Conservation (phyloP, 2,329 filamentous ascomycete genomes). For the Monilinia aucupariae region DNA sequence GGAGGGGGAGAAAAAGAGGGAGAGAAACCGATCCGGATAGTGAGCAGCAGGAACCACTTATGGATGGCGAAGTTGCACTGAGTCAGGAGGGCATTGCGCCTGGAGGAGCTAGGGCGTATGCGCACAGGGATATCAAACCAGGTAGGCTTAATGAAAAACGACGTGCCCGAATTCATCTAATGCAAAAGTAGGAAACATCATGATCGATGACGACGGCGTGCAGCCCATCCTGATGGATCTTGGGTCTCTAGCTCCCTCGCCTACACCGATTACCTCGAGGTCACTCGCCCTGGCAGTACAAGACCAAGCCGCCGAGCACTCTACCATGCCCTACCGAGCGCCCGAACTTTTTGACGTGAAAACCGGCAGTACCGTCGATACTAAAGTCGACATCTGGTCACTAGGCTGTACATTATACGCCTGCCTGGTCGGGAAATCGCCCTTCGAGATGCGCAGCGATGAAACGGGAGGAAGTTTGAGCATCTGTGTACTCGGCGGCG, state of each 20-base stretch:
- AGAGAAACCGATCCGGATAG: conserved; percentile 54
- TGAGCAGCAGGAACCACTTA: conserved; percentile 74
- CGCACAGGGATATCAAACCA: conserved; percentile 95
- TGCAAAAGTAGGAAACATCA: conserved; percentile 68
- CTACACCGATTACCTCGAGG: conserved; percentile 82
- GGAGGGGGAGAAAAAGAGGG: conserved; percentile 40
- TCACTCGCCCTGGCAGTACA: conserved; percentile 88
- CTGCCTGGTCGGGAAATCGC: conserved; percentile 91
- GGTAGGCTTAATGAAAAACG: conserved; percentile 47
- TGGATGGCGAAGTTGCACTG: conserved; percentile 69
- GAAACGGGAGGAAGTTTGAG: conserved; percentile 92
- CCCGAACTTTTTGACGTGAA: conserved; percentile 98
- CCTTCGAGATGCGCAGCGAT: conserved; percentile 91
- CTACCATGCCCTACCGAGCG: conserved; percentile 96
- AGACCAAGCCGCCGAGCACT: conserved; percentile 92
- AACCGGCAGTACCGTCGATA: conserved; percentile 85
- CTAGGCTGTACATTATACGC: conserved; percentile 96
- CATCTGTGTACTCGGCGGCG: conserved; percentile 85
- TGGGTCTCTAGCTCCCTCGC: conserved; percentile 81
- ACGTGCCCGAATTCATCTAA: conserved; percentile 12
- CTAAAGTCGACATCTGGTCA: conserved; percentile 97
- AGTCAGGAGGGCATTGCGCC: conserved; percentile 63
- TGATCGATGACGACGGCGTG: conserved; percentile 89
- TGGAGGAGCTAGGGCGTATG: conserved; percentile 71
- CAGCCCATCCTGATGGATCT: conserved; percentile 96